Percentiles rank a stretch among this genome's conserved stretches.
Evolutionary conservation across 768 basidiomycete genomes (phyloP).

Genomic region (Wakefieldia striispora): DNA sequence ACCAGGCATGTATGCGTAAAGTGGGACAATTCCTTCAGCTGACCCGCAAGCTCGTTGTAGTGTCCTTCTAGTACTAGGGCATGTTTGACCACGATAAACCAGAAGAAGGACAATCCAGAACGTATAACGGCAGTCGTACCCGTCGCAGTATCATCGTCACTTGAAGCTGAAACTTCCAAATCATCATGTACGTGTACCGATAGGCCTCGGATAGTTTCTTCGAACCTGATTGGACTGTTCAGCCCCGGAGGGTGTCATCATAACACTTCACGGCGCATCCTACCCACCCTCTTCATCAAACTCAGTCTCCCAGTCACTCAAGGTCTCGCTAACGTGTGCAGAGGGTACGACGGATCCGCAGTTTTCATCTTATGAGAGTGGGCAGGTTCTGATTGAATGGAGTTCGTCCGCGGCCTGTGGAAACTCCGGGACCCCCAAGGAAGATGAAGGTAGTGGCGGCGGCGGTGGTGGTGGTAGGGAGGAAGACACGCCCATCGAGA

Average conservation of each 20-base stretch:
- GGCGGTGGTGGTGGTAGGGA: slow-evolving; percentile 15
- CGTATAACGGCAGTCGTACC: slow-evolving; percentile 75
- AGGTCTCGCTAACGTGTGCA: slow-evolving; percentile 59
- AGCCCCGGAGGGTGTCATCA: slow-evolving; percentile 55
- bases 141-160: slow-evolving; percentile 45
- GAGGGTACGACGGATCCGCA: slow-evolving; percentile 42
- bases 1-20: slow-evolving; percentile 65
- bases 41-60: slow-evolving; percentile 37
- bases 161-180: slow-evolving; percentile 25
- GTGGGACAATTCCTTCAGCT: background rate
- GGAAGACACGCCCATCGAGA: slow-evolving; percentile 34
- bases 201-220: background rate
- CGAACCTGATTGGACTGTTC: slow-evolving; percentile 9
- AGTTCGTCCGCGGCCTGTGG: slow-evolving; percentile 57
- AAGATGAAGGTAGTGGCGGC: slow-evolving; percentile 22
- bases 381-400: slow-evolving; percentile 60
- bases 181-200: slow-evolving; percentile 38
- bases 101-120: slow-evolving; percentile 51
- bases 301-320: slow-evolving; percentile 55
- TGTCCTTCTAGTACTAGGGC: slow-evolving; percentile 68
- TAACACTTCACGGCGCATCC: slow-evolving; percentile 56
- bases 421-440: slow-evolving; percentile 24
- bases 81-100: slow-evolving; percentile 69
- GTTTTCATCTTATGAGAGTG: slow-evolving; percentile 61
- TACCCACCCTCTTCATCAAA: slow-evolving; percentile 53